Evolutionary conservation across 768 basidiomycete species (phyloP).

Genomic region (Hygrophoropsis aurantiaca): DNA sequence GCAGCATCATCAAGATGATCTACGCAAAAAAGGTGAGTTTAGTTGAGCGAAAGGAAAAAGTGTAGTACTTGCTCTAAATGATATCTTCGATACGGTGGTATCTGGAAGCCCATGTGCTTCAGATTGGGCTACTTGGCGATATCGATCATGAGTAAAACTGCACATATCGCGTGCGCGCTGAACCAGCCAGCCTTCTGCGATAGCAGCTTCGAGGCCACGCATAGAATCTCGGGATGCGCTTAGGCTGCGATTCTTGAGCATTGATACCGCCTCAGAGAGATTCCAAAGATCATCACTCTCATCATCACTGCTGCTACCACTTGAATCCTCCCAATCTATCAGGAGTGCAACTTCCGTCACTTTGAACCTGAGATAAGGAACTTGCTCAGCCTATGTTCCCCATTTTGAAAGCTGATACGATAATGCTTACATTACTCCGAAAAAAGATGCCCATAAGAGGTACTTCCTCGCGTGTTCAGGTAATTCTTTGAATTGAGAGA

Average conservation of each 20-base stretch:
- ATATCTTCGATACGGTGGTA: conserved; percentile 62
- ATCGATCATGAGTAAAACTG: conserved; percentile 72
- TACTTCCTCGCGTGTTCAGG: conserved; percentile 66
- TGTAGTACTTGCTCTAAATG: conserved; percentile 50
- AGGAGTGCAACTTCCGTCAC: conserved; percentile 70
- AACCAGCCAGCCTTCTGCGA: conserved; percentile 73
- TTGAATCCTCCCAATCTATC: conserved; percentile 72
- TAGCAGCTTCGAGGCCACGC: conserved; percentile 64
- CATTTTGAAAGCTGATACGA: background rate
- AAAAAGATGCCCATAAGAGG: conserved; percentile 70
- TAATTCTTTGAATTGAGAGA: conserved; percentile 57
- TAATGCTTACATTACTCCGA: conserved; percentile 61
- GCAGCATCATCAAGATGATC: conserved; percentile 73
- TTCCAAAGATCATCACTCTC: conserved; percentile 47
- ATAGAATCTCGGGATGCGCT: conserved; percentile 57
- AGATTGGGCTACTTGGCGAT: conserved; percentile 68
- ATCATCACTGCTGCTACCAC: conserved; percentile 43
- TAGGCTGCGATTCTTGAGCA: conserved; percentile 33
- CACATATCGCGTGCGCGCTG: conserved; percentile 76
- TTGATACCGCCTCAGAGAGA: conserved; percentile 50
- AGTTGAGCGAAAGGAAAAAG: background rate
- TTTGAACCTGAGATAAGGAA: conserved; percentile 51
- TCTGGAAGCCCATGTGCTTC: conserved; percentile 53
- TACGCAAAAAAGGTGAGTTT: conserved; percentile 22
- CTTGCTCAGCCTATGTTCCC: background rate